Percentiles rank a stretch among this genome's conserved stretches.
Conservation (phyloP, 2,329 filamentous ascomycete genomes). For the Aspergillus arachidicola region DNA sequence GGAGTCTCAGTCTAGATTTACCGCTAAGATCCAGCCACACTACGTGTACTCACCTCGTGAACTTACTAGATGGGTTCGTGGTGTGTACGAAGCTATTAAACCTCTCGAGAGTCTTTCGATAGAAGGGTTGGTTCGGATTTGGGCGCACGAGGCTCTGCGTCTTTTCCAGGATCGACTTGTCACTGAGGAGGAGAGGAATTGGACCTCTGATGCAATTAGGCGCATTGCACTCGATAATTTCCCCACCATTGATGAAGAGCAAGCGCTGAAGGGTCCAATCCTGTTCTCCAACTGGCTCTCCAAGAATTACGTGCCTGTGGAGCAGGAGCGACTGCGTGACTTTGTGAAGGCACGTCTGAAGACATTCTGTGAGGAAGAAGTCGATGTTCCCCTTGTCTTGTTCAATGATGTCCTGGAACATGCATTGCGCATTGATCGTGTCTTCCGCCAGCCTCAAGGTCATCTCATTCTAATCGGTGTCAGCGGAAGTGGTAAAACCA, state of each 20-base stretch:
- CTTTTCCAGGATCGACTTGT: slow-evolving; percentile 98
- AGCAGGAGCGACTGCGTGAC: slow-evolving; percentile 90
- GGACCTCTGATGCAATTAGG: slow-evolving; percentile 87
- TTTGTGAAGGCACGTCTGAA: slow-evolving; percentile 96
- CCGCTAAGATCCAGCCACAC: slow-evolving; percentile 93
- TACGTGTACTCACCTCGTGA: slow-evolving; percentile 99
- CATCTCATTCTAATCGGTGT: slow-evolving; percentile 98
- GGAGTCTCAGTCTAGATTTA: slow-evolving; percentile 92
- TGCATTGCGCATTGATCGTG: slow-evolving; percentile 95
- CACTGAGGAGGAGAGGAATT: slow-evolving; percentile 87
- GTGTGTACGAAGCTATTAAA: slow-evolving; percentile 94
- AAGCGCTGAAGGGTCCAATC: slow-evolving; percentile 88
- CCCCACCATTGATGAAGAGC: slow-evolving; percentile 88
- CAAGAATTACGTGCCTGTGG: slow-evolving; percentile 96
- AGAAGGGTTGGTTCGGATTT: slow-evolving; percentile 93
- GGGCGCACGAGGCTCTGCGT: slow-evolving; percentile 94
- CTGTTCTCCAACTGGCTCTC: slow-evolving; percentile 99
- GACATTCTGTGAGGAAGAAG: slow-evolving; percentile 99
- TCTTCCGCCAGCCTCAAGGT: slow-evolving; percentile 96
- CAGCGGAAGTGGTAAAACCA: slow-evolving; percentile 98
- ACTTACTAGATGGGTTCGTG: slow-evolving; percentile 94
- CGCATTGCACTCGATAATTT: slow-evolving; percentile 89
- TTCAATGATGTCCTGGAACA: slow-evolving; percentile 99
- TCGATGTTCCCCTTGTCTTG: slow-evolving; percentile 96
- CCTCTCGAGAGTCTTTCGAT: slow-evolving; percentile 85